Conservation (phyloP, 345 rosid species). For the Hibiscus mutabilis region DNA sequence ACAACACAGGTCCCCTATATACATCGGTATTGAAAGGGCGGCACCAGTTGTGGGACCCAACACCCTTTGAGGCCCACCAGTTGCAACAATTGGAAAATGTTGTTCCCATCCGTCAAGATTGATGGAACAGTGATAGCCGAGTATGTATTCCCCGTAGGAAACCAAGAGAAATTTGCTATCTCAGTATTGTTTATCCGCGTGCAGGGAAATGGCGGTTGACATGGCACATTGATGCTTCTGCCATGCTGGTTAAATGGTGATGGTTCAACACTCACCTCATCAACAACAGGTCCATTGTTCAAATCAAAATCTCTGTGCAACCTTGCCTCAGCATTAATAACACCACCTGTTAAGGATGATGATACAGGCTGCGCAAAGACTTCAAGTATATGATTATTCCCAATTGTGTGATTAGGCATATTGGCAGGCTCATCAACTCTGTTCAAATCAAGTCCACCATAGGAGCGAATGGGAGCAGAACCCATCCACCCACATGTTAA, state of each 20-base stretch:
- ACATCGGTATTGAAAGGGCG: slow-evolving; percentile 52
- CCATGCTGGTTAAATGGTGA: slow-evolving; percentile 34
- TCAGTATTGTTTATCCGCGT: slow-evolving; percentile 42
- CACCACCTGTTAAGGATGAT: slow-evolving; percentile 24
- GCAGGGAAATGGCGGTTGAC: slow-evolving; percentile 50
- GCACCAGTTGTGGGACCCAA: slow-evolving; percentile 47
- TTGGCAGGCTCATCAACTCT: slow-evolving; percentile 60
- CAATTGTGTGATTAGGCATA: slow-evolving; percentile 27
- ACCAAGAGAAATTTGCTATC: slow-evolving; percentile 59
- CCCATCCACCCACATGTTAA: slow-evolving; percentile 3
- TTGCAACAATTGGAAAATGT: slow-evolving; percentile 48
- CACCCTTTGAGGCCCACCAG: slow-evolving; percentile 60
- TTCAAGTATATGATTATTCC: slow-evolving; percentile 36
- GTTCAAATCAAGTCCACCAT: slow-evolving; percentile 78
- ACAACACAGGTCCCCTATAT: slow-evolving; percentile 57
- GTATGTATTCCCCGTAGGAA: slow-evolving; percentile 46
- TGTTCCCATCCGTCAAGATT: slow-evolving; percentile 68
- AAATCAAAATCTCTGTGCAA: slow-evolving; percentile 65
- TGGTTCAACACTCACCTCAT: slow-evolving; percentile 48
- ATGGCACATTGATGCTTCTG: slow-evolving; percentile 34
- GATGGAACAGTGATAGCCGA: slow-evolving; percentile 55
- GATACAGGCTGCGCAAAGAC: slow-evolving; percentile 25
- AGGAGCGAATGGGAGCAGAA: slow-evolving; percentile 6
- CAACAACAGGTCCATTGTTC: slow-evolving; percentile 72
- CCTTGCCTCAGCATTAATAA: slow-evolving; percentile 30